These are phyloP conservation scores for Aspergillus bertholletiae DNA, from an alignment of 495 filamentous ascomycete genomes.

Conservation along the genomic window DNA sequence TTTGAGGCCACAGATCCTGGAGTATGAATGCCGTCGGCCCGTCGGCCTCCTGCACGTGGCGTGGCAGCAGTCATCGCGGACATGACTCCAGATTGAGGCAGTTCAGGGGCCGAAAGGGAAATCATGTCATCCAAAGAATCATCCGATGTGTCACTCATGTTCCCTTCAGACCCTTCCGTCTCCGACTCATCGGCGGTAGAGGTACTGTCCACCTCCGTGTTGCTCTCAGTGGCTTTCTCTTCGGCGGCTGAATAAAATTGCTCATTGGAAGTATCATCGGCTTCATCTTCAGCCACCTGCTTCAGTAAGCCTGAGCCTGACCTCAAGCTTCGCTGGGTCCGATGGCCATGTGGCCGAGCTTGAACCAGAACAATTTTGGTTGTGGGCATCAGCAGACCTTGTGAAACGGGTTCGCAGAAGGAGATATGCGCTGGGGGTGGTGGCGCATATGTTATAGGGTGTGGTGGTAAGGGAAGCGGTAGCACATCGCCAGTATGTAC, in stretches of 20 bases:
- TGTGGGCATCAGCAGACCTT: slow-evolving; percentile 68
- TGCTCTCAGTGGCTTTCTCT: slow-evolving; percentile 56
- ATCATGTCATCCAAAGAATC: slow-evolving; percentile 81
- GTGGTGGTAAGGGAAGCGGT: slow-evolving; percentile 75
- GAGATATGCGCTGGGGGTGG: slow-evolving; percentile 68
- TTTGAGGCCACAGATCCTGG: slow-evolving; percentile 83
- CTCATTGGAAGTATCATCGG: slow-evolving; percentile 77
- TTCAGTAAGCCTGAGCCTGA: slow-evolving; percentile 41
- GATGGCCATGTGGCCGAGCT: slow-evolving; percentile 43
- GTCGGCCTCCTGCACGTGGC: slow-evolving; percentile 60
- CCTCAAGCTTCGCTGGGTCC: slow-evolving; percentile 27
- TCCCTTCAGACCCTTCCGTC: slow-evolving; percentile 44
- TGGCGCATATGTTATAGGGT: slow-evolving; percentile 83
- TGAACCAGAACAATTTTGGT: slow-evolving; percentile 73
- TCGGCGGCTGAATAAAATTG: slow-evolving; percentile 86
- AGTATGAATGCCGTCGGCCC: slow-evolving; percentile 64
- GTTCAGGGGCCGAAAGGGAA: slow-evolving; percentile 71
- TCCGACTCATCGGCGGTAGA: slow-evolving; percentile 54
- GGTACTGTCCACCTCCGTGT: slow-evolving; percentile 53
- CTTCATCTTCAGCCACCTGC: slow-evolving; percentile 65
- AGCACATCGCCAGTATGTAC: slow-evolving; percentile 83
- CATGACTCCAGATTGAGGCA: slow-evolving; percentile 66
- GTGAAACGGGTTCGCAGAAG: slow-evolving; percentile 72
- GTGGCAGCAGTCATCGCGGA: slow-evolving; percentile 71
- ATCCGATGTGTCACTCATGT: slow-evolving; percentile 65